A percentile compares a stretch with the other conserved stretches of the same genome.
These are phyloP conservation scores for Candida caryicola DNA, from an alignment of 805 yeast genomes.

Conservation along the genomic window DNA sequence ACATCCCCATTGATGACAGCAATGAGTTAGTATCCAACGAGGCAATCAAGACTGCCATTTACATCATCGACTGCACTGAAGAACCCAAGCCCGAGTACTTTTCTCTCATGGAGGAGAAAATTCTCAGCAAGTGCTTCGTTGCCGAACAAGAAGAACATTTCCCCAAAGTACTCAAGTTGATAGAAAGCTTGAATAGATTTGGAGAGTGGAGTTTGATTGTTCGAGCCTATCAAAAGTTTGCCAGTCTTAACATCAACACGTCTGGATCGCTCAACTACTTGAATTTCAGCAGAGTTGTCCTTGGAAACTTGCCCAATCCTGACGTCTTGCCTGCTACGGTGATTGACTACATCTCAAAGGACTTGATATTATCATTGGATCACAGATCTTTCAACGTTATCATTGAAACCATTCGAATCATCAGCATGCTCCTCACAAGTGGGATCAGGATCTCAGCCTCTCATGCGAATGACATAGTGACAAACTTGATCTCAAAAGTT, in stretches of 20 bases:
- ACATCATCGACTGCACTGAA: slow-evolving; percentile 32
- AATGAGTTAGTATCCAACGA: slow-evolving; percentile 52
- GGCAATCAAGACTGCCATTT: slow-evolving; percentile 43
- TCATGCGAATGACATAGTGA: slow-evolving; percentile 3
- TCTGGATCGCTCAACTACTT: slow-evolving; percentile 26
- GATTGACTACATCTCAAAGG: slow-evolving; percentile 21
- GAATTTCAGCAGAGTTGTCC: slow-evolving; percentile 23
- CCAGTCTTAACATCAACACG: slow-evolving; percentile 17
- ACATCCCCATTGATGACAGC: slow-evolving; percentile 36
- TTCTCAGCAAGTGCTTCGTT: slow-evolving; percentile 23
- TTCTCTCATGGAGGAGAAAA: slow-evolving; percentile 21
- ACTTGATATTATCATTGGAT: slow-evolving; percentile 20
- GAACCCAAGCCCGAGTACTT: slow-evolving; percentile 1
- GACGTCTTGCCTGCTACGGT: slow-evolving; percentile 16
- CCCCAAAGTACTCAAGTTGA: slow-evolving; percentile 22
- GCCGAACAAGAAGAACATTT: slow-evolving; percentile 19
- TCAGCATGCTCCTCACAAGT: slow-evolving; percentile 14
- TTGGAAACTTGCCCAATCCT: slow-evolving; percentile 15
- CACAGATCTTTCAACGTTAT: slow-evolving; percentile 27
- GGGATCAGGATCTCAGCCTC: neutral
- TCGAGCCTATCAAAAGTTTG: slow-evolving; percentile 16
- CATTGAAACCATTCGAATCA: slow-evolving; percentile 25
- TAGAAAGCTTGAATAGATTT: slow-evolving; percentile 27
- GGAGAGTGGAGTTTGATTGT: slow-evolving; percentile 15
- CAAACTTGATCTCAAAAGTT: slow-evolving; percentile 13